Conservation (phyloP, 1,284 basidiomycete species). For the Rhodotorula sp. region DNA sequence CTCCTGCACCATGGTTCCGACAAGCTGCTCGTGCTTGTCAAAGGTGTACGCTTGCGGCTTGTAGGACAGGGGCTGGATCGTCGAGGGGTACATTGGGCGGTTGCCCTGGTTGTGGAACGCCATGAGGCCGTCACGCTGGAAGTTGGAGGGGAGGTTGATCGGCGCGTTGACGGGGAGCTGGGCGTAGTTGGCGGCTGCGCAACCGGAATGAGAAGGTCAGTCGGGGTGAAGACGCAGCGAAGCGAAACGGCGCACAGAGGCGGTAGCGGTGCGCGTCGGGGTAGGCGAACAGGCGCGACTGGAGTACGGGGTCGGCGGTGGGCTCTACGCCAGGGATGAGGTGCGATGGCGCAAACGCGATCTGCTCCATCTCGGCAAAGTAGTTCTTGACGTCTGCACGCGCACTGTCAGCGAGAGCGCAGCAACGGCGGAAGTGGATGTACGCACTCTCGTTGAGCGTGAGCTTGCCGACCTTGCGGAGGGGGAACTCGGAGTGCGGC, state of each 20-base stretch:
- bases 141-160: slow-evolving; percentile 61
- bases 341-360: slow-evolving; percentile 83
- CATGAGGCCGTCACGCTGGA: slow-evolving; percentile 65
- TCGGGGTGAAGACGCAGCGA: neutral
- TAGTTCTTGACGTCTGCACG: slow-evolving; percentile 16
- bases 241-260: slow-evolving; percentile 48
- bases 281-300: slow-evolving; percentile 92
- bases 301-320: slow-evolving; percentile 84
- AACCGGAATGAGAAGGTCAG: neutral
- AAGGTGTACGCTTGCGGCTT: slow-evolving; percentile 54
- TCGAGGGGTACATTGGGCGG: slow-evolving; percentile 83
- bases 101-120: slow-evolving; percentile 74
- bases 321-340: slow-evolving; percentile 83
- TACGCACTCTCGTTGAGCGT: slow-evolving; percentile 79
- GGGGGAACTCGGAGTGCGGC: slow-evolving; percentile 73
- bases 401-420: neutral
- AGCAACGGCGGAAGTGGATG: neutral
- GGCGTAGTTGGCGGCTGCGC: slow-evolving; percentile 69
- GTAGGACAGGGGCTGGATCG: slow-evolving; percentile 67
- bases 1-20: slow-evolving; percentile 71
- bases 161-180: slow-evolving; percentile 82
- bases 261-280: slow-evolving; percentile 85
- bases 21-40: slow-evolving; percentile 68
- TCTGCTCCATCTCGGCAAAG: slow-evolving; percentile 56
- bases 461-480: slow-evolving; percentile 79